phyloP scores from a whole-genome alignment of 129 eudicot genomes.

The Flaveria sonorensis region DNA sequence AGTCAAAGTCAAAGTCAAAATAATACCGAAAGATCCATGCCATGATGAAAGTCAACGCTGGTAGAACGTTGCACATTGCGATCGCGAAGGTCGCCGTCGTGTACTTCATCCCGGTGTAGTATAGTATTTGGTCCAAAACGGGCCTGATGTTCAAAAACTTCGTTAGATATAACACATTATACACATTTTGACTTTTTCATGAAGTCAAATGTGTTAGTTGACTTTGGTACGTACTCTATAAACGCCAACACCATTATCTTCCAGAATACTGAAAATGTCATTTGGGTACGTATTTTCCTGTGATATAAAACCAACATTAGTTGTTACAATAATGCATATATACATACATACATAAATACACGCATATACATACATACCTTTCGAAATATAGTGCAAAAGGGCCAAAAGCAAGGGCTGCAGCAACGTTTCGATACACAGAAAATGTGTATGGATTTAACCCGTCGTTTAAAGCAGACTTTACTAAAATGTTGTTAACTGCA shows the following conservation, averaged over 20 bases:
- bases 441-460: conserved; percentile 80
- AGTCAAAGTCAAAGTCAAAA: neutral
- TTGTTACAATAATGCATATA: neutral
- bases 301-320: neutral
- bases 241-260: conserved; percentile 63
- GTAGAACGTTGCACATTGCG: conserved; percentile 69
- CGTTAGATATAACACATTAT: conserved; percentile 11
- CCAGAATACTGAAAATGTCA: conserved; percentile 59
- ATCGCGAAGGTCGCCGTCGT: conserved; percentile 67
- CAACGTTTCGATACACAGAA: conserved; percentile 69
- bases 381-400: conserved; percentile 79
- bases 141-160: conserved; percentile 47
- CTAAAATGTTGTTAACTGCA: conserved; percentile 59
- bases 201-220: conserved; percentile 17
- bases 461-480: conserved; percentile 70
- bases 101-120: conserved; percentile 63
- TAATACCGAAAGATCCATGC: conserved; percentile 67
- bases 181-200: conserved; percentile 14
- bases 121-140: conserved; percentile 67
- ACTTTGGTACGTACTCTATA: conserved; percentile 52
- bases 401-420: conserved; percentile 69
- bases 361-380: conserved; percentile 36
- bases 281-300: conserved; percentile 74
- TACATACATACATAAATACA: conserved; percentile 9
- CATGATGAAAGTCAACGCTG: conserved; percentile 68